Evolutionary conservation across 257 asterid species (phyloP).

Genomic region (Oldenlandia corymbosa): DNA sequence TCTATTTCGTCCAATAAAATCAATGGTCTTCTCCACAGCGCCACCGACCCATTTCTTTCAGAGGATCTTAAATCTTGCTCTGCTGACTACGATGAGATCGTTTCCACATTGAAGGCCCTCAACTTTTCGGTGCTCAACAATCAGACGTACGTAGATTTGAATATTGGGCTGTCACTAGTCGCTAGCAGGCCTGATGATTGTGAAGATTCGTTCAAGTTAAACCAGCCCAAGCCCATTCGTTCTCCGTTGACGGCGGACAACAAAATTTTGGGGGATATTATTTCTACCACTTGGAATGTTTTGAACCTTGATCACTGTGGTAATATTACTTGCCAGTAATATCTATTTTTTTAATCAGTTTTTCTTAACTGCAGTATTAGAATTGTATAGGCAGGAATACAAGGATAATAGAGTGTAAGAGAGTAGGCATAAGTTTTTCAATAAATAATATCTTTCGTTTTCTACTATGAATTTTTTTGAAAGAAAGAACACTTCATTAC

Average conservation of each 20-base stretch:
- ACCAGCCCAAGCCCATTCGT: background rate
- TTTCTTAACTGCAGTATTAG: too few species aligned
- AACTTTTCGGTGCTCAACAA: background rate
- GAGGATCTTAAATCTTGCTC: background rate
- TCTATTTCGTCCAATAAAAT: background rate
- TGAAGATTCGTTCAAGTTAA: background rate
- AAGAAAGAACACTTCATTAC: too few species aligned
- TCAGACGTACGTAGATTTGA: background rate
- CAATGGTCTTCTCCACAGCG: background rate
- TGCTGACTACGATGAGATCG: background rate
- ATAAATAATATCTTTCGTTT: too few species aligned
- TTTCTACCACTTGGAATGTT: too few species aligned
- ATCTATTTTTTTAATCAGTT: too few species aligned
- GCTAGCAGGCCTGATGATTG: background rate
- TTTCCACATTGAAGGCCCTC: background rate
- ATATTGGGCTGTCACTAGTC: background rate
- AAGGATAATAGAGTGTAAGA: too few species aligned
- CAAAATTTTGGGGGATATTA: background rate
- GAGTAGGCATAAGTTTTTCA: too few species aligned
- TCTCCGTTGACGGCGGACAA: background rate
- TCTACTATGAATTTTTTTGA: too few species aligned
- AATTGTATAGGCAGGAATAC: too few species aligned
- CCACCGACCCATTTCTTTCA: background rate
- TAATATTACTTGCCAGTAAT: background rate
- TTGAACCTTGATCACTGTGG: background rate